phyloP scores from a whole-genome alignment of 495 filamentous ascomycete species.

The Talaromyces ruber region DNA sequence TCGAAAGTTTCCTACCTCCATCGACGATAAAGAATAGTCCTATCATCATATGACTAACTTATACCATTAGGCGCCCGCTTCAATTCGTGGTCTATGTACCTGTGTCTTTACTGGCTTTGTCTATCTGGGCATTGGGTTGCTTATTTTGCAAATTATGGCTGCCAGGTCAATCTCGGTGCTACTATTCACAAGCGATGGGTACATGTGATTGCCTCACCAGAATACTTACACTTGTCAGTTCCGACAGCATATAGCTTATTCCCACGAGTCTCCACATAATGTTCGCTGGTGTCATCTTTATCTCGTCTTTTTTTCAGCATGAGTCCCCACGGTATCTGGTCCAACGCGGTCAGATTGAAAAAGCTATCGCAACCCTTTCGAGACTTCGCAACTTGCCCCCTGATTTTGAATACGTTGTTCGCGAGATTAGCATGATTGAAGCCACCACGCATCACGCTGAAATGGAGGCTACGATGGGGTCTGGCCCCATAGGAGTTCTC shows the following conservation, averaged over 20 bases:
- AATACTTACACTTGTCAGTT: background rate
- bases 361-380: constrained; percentile 37
- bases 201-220: constrained; percentile 9
- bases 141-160: constrained; percentile 45
- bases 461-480: constrained; percentile 50
- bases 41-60: background rate
- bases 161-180: constrained; percentile 49
- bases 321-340: constrained; percentile 59
- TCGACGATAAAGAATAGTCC: too few species aligned
- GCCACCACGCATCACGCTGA: constrained; percentile 63
- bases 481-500: constrained; percentile 43
- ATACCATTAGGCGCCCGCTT: constrained; percentile 38
- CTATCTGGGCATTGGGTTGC: constrained; percentile 41
- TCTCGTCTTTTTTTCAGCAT: constrained; percentile 53
- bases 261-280: constrained; percentile 65
- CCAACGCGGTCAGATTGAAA: constrained; percentile 44
- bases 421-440: constrained; percentile 55
- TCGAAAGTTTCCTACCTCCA: constrained; percentile 22
- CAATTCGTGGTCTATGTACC: constrained; percentile 58
- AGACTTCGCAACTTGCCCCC: constrained; percentile 30
- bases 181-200: constrained; percentile 50
- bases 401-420: constrained; percentile 36
- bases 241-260: constrained; percentile 43
- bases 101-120: constrained; percentile 56
- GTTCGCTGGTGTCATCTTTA: constrained; percentile 58